Percentiles rank a stretch among this genome's conserved stretches.
Evolutionary conservation across 371 early-diverging fungal genomes (phyloP).

Genomic region (Phascolomyces articulosus): DNA sequence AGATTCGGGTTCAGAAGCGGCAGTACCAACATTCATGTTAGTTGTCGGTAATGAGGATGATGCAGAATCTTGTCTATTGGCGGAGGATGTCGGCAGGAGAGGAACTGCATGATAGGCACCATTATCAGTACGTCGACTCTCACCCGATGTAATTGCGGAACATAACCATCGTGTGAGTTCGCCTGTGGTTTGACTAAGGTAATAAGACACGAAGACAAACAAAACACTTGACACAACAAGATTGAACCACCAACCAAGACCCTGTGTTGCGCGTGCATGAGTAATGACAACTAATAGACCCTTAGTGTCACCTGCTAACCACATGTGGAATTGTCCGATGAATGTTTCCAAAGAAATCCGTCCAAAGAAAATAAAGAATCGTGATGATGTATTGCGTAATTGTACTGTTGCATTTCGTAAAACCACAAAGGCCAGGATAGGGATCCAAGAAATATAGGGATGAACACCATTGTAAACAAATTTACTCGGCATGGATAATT

Average conservation of each 20-base stretch:
- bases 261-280: constrained; percentile 31
- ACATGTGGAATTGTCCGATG: constrained; percentile 81
- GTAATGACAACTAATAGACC: constrained; percentile 57
- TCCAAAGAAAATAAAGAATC: constrained; percentile 64
- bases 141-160: not conserved
- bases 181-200: constrained; percentile 56
- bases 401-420: constrained; percentile 66
- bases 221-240: constrained; percentile 48
- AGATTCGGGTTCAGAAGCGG: not conserved
- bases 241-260: constrained; percentile 61
- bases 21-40: too few relatives aligned
- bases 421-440: constrained; percentile 62
- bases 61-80: not conserved
- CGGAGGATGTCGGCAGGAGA: not conserved
- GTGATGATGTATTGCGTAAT: constrained; percentile 54
- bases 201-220: constrained; percentile 61
- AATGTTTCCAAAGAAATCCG: constrained; percentile 75
- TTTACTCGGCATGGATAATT: constrained; percentile 45
- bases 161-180: constrained; percentile 32
- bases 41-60: too few relatives aligned
- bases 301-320: constrained; percentile 75
- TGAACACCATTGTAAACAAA: constrained; percentile 59
- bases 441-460: constrained; percentile 66
- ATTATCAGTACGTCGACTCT: not conserved
- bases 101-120: not conserved